Conservation (phyloP, 2,329 filamentous ascomycete species). For the Fusarium heterosporum region DNA sequence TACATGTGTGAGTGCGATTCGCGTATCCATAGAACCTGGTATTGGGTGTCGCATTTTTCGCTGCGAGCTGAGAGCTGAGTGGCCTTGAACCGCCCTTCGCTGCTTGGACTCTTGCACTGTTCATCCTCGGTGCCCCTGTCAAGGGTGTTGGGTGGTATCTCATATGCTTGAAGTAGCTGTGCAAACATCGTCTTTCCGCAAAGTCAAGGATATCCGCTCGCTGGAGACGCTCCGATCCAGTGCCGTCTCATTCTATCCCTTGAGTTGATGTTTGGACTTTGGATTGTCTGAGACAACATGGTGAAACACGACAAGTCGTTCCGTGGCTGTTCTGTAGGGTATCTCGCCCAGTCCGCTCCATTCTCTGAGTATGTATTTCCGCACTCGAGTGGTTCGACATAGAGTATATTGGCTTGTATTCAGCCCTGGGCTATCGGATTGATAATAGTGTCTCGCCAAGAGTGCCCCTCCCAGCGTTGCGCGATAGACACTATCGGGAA, state of each 20-base stretch:
- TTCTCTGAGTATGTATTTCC: conserved; percentile 12
- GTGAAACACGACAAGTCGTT: conserved; percentile 5
- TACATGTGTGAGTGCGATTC: neutral
- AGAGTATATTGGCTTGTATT: neutral
- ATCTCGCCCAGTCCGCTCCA: neutral
- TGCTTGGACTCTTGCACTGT: neutral
- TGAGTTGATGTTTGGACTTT: conserved; percentile 1
- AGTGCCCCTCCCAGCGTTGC: conserved; percentile 1
- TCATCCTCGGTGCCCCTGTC: neutral
- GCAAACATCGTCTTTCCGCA: neutral
- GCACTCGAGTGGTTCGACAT: neutral
- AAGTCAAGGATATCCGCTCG: neutral
- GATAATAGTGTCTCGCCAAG: conserved; percentile 11
- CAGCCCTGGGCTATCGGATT: neutral
- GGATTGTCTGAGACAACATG: conserved; percentile 13
- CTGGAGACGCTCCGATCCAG: neutral
- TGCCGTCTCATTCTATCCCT: conserved; percentile 6
- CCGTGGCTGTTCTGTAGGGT: conserved; percentile 16
- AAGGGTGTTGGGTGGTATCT: neutral
- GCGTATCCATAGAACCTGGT: neutral
- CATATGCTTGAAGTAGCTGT: neutral
- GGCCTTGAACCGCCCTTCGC: neutral
- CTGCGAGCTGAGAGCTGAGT: no score
- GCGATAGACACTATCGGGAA: conserved; percentile 3
- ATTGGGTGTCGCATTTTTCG: neutral